These are phyloP conservation scores for Lasiosphaeria hispida DNA, from an alignment of 495 filamentous ascomycete species.

Conservation along the genomic window DNA sequence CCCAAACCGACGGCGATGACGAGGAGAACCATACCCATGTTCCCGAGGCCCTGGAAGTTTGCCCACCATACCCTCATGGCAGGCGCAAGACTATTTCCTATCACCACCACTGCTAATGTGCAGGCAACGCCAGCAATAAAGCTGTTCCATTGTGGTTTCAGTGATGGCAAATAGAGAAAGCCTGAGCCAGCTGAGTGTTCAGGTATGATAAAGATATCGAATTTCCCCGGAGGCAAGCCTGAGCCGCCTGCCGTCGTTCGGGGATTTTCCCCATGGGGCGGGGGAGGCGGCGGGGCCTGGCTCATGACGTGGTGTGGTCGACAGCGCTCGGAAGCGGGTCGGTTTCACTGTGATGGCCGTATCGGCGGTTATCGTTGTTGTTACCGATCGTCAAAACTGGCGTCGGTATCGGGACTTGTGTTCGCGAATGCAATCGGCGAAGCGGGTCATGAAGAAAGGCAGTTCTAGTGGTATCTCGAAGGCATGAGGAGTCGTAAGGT, in stretches of 20 bases:
- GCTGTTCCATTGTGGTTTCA: constrained; percentile 82
- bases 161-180: constrained; percentile 89
- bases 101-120: constrained; percentile 63
- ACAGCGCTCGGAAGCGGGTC: constrained; percentile 14
- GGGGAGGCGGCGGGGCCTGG: constrained; percentile 56
- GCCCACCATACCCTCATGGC: constrained; percentile 65
- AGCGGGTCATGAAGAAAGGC: constrained; percentile 20
- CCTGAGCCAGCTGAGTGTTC: constrained; percentile 87
- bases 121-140: constrained; percentile 81
- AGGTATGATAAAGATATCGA: constrained; percentile 96
- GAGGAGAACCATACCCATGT: constrained; percentile 59
- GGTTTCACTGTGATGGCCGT: constrained; percentile 4
- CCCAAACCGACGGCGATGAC: constrained; percentile 67
- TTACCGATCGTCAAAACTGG: not conserved
- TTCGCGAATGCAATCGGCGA: not conserved
- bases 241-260: constrained; percentile 45
- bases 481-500: constrained; percentile 36
- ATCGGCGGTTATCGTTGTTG: not conserved
- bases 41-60: constrained; percentile 58
- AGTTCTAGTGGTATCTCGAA: constrained; percentile 37
- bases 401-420: not conserved
- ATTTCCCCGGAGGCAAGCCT: constrained; percentile 76
- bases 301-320: constrained; percentile 38
- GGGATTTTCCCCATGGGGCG: constrained; percentile 68
- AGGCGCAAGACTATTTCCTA: constrained; percentile 68